Evolutionary conservation across 2,329 filamentous ascomycete species (phyloP).

Genomic region (Phialophora verrucosa): DNA sequence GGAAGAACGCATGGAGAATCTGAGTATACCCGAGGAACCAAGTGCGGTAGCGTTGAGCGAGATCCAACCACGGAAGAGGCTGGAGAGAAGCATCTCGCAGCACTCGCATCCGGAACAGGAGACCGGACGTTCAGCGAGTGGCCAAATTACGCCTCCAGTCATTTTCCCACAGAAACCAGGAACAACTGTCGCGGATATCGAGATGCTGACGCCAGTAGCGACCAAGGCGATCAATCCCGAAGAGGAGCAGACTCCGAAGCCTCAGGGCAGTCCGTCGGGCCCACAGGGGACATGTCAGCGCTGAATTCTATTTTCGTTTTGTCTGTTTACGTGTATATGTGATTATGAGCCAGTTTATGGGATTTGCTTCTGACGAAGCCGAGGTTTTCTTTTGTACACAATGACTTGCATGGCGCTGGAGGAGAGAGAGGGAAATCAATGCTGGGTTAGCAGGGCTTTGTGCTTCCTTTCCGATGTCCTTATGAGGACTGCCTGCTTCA

Average conservation of each 20-base stretch:
- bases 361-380: slow-evolving; percentile 28
- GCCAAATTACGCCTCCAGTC: slow-evolving; percentile 58
- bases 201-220: slow-evolving; percentile 42
- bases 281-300: slow-evolving; percentile 14
- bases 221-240: slow-evolving; percentile 34
- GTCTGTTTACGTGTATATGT: slow-evolving; percentile 30
- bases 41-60: slow-evolving; percentile 26
- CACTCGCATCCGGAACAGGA: slow-evolving; percentile 42
- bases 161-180: slow-evolving; percentile 56
- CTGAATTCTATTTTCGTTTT: slow-evolving; percentile 23
- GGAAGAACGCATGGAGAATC: slow-evolving; percentile 42
- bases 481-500: neutral
- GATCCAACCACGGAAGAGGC: slow-evolving; percentile 38
- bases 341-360: slow-evolving; percentile 29
- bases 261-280: slow-evolving; percentile 26
- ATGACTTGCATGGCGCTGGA: slow-evolving; percentile 37
- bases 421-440: slow-evolving; percentile 22
- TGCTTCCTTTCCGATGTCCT: slow-evolving; percentile 16
- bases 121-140: slow-evolving; percentile 28
- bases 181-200: slow-evolving; percentile 47
- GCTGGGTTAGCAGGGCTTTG: slow-evolving; percentile 3
- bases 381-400: slow-evolving; percentile 33
- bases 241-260: slow-evolving; percentile 35
- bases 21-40: slow-evolving; percentile 40
- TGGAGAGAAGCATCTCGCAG: slow-evolving; percentile 38